phyloP scores from a whole-genome alignment of 2,329 filamentous ascomycete species.

The Trichophyton schoenleinii region DNA sequence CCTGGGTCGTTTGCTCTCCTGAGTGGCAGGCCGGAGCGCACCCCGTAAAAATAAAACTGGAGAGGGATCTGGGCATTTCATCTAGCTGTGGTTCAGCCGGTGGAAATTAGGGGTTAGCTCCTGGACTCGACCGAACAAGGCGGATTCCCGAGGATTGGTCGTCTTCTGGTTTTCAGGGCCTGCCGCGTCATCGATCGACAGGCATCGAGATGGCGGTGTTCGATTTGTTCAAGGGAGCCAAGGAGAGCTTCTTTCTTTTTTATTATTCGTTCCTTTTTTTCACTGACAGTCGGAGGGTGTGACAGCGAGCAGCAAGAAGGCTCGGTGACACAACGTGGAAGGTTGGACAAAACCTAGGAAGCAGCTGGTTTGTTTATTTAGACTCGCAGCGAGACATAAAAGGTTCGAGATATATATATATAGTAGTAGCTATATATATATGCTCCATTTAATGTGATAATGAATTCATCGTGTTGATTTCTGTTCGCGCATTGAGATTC shows the following conservation, averaged over 20 bases:
- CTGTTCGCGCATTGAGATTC: neutral
- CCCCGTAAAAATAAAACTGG: neutral
- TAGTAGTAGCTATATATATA: neutral
- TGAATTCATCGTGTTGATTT: too few species aligned
- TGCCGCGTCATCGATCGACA: conserved; percentile 3
- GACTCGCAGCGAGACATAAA: neutral
- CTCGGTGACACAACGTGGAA: neutral
- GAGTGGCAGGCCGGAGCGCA: neutral
- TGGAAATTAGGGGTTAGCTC: neutral
- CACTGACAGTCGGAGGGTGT: neutral
- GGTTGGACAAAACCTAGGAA: neutral
- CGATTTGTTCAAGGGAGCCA: neutral
- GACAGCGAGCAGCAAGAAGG: neutral
- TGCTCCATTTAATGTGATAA: neutral
- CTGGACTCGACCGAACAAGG: neutral
- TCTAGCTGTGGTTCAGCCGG: neutral
- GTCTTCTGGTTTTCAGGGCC: neutral
- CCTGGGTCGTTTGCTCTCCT: neutral
- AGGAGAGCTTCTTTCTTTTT: neutral
- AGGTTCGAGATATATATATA: neutral
- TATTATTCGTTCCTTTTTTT: neutral
- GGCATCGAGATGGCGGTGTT: neutral
- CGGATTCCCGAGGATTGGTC: neutral
- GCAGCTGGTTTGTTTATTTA: neutral
- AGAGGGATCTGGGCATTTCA: neutral